phyloP scores from a whole-genome alignment of 169 alveolate species.

The Perkinsus chesapeaki region DNA sequence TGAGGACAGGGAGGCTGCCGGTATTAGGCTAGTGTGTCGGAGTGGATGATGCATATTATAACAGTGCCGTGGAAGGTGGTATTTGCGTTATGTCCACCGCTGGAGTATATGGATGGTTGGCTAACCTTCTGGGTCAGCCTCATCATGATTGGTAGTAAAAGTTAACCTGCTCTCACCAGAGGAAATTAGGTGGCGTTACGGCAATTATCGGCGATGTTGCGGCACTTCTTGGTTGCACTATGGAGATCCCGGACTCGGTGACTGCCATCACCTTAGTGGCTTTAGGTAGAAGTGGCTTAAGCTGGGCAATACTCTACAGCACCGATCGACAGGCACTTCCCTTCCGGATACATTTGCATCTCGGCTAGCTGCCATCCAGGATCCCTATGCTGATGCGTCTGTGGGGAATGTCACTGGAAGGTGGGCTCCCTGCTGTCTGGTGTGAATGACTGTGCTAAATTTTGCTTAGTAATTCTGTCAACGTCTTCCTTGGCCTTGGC shows the following conservation, averaged over 20 bases:
- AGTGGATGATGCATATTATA: constrained; percentile 32
- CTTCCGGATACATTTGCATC: constrained; percentile 40
- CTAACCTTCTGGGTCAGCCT: constrained; percentile 29
- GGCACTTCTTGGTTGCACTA: constrained; percentile 38
- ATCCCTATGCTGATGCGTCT: constrained; percentile 40
- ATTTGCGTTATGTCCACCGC: constrained; percentile 38
- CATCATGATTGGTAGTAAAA: not conserved
- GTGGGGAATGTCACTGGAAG: constrained; percentile 37
- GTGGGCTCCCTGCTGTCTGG: not conserved
- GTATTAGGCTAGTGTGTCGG: not conserved
- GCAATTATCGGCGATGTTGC: constrained; percentile 42
- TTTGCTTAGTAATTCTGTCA: not conserved
- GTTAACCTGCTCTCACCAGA: not conserved
- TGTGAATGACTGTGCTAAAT: not conserved
- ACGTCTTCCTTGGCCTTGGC: constrained; percentile 37
- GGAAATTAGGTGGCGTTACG: constrained; percentile 16
- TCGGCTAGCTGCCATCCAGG: constrained; percentile 29
- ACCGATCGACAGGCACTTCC: constrained; percentile 27
- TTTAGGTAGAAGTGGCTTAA: not conserved
- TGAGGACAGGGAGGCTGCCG: not conserved
- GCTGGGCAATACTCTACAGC: not conserved
- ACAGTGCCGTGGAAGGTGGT: constrained; percentile 40
- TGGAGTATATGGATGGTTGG: constrained; percentile 37
- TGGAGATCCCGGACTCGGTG: constrained; percentile 21
- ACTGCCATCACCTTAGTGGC: constrained; percentile 40